These are phyloP conservation scores for Penicillium pulvis DNA, from an alignment of 495 filamentous ascomycete species.

Conservation along the genomic window DNA sequence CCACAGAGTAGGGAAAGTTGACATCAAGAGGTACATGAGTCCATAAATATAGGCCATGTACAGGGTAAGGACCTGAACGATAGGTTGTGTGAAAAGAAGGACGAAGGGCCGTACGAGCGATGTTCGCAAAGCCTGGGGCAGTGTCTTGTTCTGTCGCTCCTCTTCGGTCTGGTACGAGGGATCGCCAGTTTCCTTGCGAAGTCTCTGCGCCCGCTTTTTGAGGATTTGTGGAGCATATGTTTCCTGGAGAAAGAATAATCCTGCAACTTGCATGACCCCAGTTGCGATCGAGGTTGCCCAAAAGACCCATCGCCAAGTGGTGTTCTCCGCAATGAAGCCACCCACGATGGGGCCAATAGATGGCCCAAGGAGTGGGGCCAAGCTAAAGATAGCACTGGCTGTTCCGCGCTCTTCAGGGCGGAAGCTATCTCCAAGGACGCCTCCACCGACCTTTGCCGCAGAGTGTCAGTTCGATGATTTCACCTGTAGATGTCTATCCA, in stretches of 20 bases:
- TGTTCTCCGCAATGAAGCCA: slow-evolving; percentile 1
- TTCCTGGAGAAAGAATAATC: not conserved
- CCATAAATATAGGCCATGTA: slow-evolving; percentile 73
- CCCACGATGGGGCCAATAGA: not conserved
- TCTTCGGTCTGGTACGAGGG: not conserved
- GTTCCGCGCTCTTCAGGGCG: not conserved
- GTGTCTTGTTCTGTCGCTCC: not conserved
- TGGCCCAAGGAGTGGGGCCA: not conserved
- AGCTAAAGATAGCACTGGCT: not conserved
- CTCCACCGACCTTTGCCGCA: not conserved
- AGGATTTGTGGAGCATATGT: not conserved
- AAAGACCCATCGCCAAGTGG: slow-evolving; percentile 16
- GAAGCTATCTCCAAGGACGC: not conserved
- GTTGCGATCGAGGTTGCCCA: slow-evolving; percentile 51
- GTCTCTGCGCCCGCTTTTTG: not conserved
- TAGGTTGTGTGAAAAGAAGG: not conserved
- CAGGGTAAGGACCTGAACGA: slow-evolving; percentile 58
- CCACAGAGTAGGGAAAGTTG: slow-evolving; percentile 69
- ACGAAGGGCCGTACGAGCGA: not conserved
- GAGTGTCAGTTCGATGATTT: too few species aligned
- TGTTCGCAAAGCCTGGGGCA: not conserved
- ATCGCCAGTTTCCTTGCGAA: not conserved
- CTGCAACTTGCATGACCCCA: slow-evolving; percentile 40
- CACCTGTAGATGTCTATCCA: too few species aligned
- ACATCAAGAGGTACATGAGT: slow-evolving; percentile 69